Base-by-base conservation (phyloP, 2,329 filamentous ascomycete genomes). In the Pseudogymnoascus sp. region DNA sequence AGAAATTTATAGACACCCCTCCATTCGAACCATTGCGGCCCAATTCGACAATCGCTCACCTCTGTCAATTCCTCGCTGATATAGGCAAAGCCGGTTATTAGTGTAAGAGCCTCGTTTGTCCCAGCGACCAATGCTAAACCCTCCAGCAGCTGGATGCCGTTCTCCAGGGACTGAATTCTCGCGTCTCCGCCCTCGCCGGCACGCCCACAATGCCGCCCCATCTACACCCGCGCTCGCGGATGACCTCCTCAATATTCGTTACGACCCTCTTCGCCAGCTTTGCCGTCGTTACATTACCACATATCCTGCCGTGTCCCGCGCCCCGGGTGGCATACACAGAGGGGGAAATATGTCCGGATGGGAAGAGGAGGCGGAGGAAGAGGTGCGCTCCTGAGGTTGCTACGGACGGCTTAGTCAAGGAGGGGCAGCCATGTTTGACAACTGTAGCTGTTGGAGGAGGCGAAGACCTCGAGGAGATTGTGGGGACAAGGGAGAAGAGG, bases 161-260 rank as follows among this genome's bases (percentile, higher is more conserved):
- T 55, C 49, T 55, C 49, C 49, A 55, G 28, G 49, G 49, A 55
- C 28, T 55, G 28, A 55, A 55, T 55, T 55, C 49, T 55, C 28
- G 49, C 49, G 49, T 31, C n/a, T 55, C n/a, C 28, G 49, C 49
- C 49, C 28, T 55, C 28, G 49, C 49, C 28, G 49, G 49, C 49
- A 41, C 58, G n/a, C 21, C 35, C 69, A 77, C 72, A 74, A 95
- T 95, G 90, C 87, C 91, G 71, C 90, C 86, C 41, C 80, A 93
- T 77, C 87, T 99, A 43, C 95, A 99, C 76, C 95, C 95, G 35
- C 88, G 93, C 75, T 97, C 93, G 69, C 88, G 91, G 71, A 90
- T 91, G 79, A 99, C 95, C 70, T 93, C 90, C 63, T 95, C 92
- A 52, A 88, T 99, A 65, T 99, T 99, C 79, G 92, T 91, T 60